Conservation (phyloP, 2,329 filamentous ascomycete species). For the Graphilbum ipis-grandicollis region DNA sequence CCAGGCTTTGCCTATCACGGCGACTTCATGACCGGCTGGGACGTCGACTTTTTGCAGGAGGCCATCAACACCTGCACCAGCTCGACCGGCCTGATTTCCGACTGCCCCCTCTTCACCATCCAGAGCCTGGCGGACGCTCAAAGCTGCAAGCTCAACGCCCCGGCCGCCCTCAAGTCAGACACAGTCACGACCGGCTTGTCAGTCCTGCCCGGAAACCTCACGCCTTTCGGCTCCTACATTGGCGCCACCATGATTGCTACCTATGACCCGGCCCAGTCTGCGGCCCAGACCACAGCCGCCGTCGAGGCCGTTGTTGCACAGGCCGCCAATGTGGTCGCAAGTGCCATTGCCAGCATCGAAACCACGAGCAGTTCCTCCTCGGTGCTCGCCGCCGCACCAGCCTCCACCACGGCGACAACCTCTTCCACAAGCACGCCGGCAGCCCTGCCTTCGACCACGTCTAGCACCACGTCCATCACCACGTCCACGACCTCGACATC, state of each 20-base stretch:
- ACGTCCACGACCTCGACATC: slow-evolving; percentile 6
- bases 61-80: slow-evolving; percentile 66
- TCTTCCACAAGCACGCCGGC: too few relatives aligned
- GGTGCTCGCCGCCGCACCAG: too few relatives aligned
- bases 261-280: slow-evolving; percentile 7
- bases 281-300: slow-evolving; percentile 10
- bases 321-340: neutral
- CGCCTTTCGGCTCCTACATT: slow-evolving; percentile 16
- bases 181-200: slow-evolving; percentile 33
- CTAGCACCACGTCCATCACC: slow-evolving; percentile 3
- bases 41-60: slow-evolving; percentile 46
- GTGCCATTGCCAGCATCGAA: too few relatives aligned
- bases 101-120: slow-evolving; percentile 61
- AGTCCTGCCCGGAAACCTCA: slow-evolving; percentile 46
- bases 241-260: slow-evolving; percentile 5
- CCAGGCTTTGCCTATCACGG: slow-evolving; percentile 59
- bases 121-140: slow-evolving; percentile 36
- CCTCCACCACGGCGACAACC: too few relatives aligned
- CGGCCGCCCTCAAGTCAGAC: slow-evolving; percentile 34
- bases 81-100: slow-evolving; percentile 46
- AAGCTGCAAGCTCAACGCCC: slow-evolving; percentile 46
- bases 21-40: slow-evolving; percentile 71
- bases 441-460: too few relatives aligned
- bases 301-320: neutral
- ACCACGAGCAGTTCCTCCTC: too few relatives aligned